Percentiles rank a stretch among this genome's conserved stretches.
Conservation (phyloP, 345 rosid species). For the Turnera subulata region DNA sequence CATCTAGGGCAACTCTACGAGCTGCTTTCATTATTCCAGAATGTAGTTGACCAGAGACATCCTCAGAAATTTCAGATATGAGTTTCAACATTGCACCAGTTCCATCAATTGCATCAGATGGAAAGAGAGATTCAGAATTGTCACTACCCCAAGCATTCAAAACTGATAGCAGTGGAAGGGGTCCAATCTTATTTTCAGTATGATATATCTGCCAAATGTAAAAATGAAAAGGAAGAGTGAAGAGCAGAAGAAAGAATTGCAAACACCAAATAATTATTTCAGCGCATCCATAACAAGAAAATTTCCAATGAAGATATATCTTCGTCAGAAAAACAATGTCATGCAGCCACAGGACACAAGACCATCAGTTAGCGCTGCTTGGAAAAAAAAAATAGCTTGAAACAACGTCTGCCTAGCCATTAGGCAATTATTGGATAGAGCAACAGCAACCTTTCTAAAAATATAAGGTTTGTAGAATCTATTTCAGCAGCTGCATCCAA, state of each 20-base stretch:
- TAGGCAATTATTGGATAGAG: too few relatives aligned
- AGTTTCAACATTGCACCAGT: slow-evolving; percentile 29
- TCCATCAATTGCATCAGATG: slow-evolving; percentile 27
- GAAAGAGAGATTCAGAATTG: slow-evolving; percentile 17
- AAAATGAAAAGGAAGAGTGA: slow-evolving; percentile 10
- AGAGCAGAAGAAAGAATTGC: slow-evolving; percentile 4
- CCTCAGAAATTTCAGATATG: slow-evolving; percentile 60
- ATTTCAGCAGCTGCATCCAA: too few relatives aligned
- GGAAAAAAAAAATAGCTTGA: too few relatives aligned
- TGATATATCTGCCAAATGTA: slow-evolving; percentile 60
- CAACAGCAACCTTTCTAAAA: too few relatives aligned
- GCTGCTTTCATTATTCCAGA: slow-evolving; percentile 69
- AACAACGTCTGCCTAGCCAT: too few relatives aligned
- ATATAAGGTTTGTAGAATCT: too few relatives aligned
- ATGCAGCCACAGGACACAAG: background rate
- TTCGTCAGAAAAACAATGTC: background rate
- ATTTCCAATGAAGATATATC: background rate
- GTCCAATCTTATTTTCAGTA: slow-evolving; percentile 47
- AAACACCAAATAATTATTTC: slow-evolving; percentile 1
- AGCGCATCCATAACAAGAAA: background rate
- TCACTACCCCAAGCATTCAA: slow-evolving; percentile 49
- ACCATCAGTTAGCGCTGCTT: background rate
- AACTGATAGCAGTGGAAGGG: slow-evolving; percentile 48
- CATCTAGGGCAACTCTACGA: slow-evolving; percentile 79
- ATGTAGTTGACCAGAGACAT: slow-evolving; percentile 73